A percentile compares a stretch with the other conserved stretches of the same genome.
Conservation (phyloP, 306 rosid genomes). For the Trichosanthes cucumerina region DNA sequence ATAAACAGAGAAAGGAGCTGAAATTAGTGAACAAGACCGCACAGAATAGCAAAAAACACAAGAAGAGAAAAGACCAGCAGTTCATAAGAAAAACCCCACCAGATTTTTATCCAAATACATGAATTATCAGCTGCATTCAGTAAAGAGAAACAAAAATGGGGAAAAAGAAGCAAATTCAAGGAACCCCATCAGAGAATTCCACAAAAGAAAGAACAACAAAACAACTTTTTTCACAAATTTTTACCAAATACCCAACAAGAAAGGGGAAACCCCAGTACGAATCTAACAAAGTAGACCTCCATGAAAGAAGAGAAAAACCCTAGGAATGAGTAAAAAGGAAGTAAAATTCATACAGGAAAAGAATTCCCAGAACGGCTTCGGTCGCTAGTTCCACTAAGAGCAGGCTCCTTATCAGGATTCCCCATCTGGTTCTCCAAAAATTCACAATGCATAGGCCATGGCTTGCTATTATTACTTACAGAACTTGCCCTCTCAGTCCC, state of each 20-base stretch:
- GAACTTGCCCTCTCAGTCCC: conserved; percentile 30
- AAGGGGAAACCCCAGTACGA: not conserved
- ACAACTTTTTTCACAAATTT: not conserved
- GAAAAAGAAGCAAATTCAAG: not conserved
- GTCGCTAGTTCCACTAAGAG: conserved; percentile 25
- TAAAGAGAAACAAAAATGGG: not conserved
- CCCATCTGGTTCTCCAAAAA: conserved; percentile 41
- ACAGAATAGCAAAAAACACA: not conserved
- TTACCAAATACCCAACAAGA: not conserved
- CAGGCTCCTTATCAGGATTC: conserved; percentile 21
- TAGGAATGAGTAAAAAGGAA: not conserved
- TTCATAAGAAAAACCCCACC: not conserved
- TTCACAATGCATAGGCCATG: conserved; percentile 63
- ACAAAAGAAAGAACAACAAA: not conserved
- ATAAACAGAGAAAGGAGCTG: not conserved
- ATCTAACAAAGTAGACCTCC: not conserved
- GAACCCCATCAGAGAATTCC: not conserved
- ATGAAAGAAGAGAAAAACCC: not conserved
- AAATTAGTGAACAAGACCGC: not conserved
- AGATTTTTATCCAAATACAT: not conserved
- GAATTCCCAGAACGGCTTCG: conserved; percentile 31
- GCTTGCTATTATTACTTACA: conserved; percentile 22
- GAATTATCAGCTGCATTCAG: conserved; percentile 6
- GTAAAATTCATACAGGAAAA: conserved; percentile 37
- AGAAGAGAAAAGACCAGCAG: not conserved